Evolutionary conservation across 2,329 filamentous ascomycete species (phyloP), one percentile per base, ranked within the genome.

Genomic region (Tolypocladium paradoxum): DNA sequence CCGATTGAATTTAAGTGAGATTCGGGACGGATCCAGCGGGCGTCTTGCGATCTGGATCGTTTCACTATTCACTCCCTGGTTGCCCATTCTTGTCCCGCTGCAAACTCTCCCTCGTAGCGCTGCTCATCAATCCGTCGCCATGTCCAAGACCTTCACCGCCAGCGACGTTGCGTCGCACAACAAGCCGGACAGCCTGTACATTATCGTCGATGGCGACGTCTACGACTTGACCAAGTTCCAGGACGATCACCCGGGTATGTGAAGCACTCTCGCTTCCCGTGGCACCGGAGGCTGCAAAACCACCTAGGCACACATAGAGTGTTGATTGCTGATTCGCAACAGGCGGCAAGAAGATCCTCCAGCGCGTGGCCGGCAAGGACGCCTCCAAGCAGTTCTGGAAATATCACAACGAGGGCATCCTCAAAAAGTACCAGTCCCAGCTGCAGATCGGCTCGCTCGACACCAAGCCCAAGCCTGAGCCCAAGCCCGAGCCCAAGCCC

Each of bases 201-300:
- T 97, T 65, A 82, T 95, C 59, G 84, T 97, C 60, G 92, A 97
- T 61, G 87, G 91, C 64, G 92, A 97, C 71, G 92, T 97, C 61
- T 97, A 96, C 71, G 92, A 99, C 67, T 69, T 97, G 63, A 95
- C 90, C 62, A 90, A 84, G 65, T 92, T 92, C 69, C 86, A 89
- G 68, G 85, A 91, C 56, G 87, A 91, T 60, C 88, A 92, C 69
- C 88, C 88, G 68, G 90, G 89, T 81, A 75, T 74, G 73, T 63
- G 37, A 33, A 33, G 14, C 27, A 8, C 27, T 12, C 5, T 7
- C 29, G 27, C 27, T 3, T 31, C 43, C 14, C 11, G 14, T 18
- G 40, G 8, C 38, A 49, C 20, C 11, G 34, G 45, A n/a, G 35
- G 35, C 43, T 40, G 31, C 18, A 52, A 24, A 22, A 18, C 20